Base-by-base conservation (phyloP, 805 yeast species). In the Nakazawaea ambrosiae region DNA sequence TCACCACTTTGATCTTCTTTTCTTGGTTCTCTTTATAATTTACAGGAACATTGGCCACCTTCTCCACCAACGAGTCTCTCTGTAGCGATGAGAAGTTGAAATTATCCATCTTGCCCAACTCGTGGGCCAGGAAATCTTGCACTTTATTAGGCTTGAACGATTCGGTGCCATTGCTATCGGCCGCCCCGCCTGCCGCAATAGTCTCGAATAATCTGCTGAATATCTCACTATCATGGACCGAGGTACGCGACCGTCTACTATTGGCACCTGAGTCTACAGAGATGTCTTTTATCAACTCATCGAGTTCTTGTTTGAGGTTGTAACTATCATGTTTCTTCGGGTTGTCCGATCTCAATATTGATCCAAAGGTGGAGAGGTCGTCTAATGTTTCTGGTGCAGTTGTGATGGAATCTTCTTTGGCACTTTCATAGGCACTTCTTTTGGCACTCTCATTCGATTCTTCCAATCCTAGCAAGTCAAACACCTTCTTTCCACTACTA, bases 291-390 rank as follows among this genome's bases (percentile, higher is more conserved):
- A 32, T 27, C 33, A 37, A 32, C 4, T 20, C 22, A 8, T 20
- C 9, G 6, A 36, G 17, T 31, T 31, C 35, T 18, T 31, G 16
- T 5, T 31, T 20, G 4, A 16, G n/a, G 9, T 31, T 27, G 10
- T 4, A 11, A 5, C 14, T 19, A 4, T 30, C 25, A 19, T 14
- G 5, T 5, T 14, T 5, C 16, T 17, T 12, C 8, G 20, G 20
- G 17, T 18, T 19, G 7, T 28, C 17, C 7, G 27, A 4, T 6
- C 20, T 30, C 35, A 31, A 36, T 10, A 36, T 17, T 5, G 34
- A 31, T 26, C 40, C 40, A 31, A 36, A 36, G 7, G 39, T 36
- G 16, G 39, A 24, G 8, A 22, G 17, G 20, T 36, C 39, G 30
- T 30, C 34, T 11, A 36, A 32, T 19, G 30, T 29, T 6, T 35